A percentile compares a stretch with the other conserved stretches of the same genome.
phyloP scores from a whole-genome alignment of 352 stramenopile genomes.

The Blastocystis hominis region DNA sequence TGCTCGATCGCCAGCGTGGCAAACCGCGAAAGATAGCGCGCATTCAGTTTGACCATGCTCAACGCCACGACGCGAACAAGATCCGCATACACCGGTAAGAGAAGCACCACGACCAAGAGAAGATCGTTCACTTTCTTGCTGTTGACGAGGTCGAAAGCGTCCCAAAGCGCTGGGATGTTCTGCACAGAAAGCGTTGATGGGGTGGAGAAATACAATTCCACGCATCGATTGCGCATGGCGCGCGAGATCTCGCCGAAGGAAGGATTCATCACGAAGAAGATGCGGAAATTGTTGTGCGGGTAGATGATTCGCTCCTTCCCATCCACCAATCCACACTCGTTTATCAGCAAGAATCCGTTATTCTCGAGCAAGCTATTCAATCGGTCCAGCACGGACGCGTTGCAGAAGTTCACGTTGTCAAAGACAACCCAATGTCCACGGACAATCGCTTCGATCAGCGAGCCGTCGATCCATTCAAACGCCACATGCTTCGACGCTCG shows the following conservation, averaged over 20 bases:
- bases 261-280: constrained; percentile 96
- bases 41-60: background rate
- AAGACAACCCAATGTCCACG: constrained; percentile 95
- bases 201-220: constrained; percentile 79
- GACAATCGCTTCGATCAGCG: constrained; percentile 90
- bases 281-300: constrained; percentile 90
- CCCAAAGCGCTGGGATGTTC: background rate
- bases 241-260: constrained; percentile 89
- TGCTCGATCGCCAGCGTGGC: background rate
- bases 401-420: constrained; percentile 98
- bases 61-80: background rate
- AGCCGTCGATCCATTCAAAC: constrained; percentile 97
- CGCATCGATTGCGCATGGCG: constrained; percentile 98
- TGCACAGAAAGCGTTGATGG: background rate
- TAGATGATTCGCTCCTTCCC: constrained; percentile 81
- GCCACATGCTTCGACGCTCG: constrained; percentile 47
- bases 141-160: constrained; percentile 41
- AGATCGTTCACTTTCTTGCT: background rate
- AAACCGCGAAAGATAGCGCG: constrained; percentile 29
- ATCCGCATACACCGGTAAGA: constrained; percentile 4
- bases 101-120: background rate
- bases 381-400: constrained; percentile 93
- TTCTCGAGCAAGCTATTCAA: constrained; percentile 98
- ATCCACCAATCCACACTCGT: constrained; percentile 87
- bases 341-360: constrained; percentile 88